Conservation (phyloP, 1,139 yeast genomes). For the Suzukiozyma palmioleophila region DNA sequence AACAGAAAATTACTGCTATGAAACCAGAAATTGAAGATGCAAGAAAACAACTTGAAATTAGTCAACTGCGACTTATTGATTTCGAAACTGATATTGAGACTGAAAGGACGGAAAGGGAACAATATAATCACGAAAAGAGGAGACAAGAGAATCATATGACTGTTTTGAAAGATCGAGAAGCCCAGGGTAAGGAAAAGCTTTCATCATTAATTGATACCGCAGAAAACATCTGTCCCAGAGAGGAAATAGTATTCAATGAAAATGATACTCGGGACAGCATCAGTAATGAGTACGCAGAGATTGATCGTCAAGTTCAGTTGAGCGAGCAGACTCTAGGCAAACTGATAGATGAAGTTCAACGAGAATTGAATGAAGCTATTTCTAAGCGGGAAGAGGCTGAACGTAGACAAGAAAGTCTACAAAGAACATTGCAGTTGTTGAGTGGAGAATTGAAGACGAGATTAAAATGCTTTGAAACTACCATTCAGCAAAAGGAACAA, state of each 20-base stretch:
- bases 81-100: constrained; percentile 11
- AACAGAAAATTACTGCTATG: constrained; percentile 6
- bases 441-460: constrained; percentile 42
- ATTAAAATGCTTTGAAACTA: constrained; percentile 44
- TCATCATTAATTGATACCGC: constrained; percentile 23
- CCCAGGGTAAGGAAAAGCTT: constrained; percentile 17
- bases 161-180: constrained; percentile 12
- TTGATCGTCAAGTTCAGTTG: constrained; percentile 31
- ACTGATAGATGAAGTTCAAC: constrained; percentile 35
- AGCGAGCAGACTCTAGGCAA: constrained; percentile 35
- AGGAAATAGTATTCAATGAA: constrained; percentile 22
- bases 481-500: constrained; percentile 31
- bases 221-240: constrained; percentile 26
- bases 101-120: constrained; percentile 8
- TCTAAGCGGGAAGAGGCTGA: constrained; percentile 27
- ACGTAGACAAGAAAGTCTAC: constrained; percentile 19
- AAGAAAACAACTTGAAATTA: constrained; percentile 7
- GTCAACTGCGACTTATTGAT: constrained; percentile 9
- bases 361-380: constrained; percentile 23
- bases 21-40: constrained; percentile 10
- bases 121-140: constrained; percentile 11
- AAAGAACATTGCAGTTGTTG: constrained; percentile 20
- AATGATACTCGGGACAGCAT: constrained; percentile 36
- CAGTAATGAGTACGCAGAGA: constrained; percentile 27
- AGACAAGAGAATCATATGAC: constrained; percentile 9